These are phyloP conservation scores for Tanacetum coccineum DNA, from an alignment of 129 eudicot genomes.

Conservation along the genomic window DNA sequence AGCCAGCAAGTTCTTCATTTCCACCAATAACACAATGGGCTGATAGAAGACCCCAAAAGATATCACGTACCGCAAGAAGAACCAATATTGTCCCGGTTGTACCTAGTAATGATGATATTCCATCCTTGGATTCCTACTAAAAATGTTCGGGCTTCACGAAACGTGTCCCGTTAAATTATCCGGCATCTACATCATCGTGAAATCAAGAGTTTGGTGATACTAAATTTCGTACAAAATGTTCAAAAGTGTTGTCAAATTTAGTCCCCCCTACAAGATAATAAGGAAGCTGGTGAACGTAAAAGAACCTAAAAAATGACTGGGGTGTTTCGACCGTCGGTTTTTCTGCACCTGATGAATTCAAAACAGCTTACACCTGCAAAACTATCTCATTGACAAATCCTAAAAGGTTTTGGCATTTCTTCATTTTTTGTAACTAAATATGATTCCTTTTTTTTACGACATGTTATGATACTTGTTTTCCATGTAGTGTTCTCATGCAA, in stretches of 20 bases:
- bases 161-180: background rate
- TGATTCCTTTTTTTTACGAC: background rate
- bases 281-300: conserved; percentile 57
- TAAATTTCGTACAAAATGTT: conserved; percentile 53
- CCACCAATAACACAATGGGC: conserved; percentile 88
- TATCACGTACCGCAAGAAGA: conserved; percentile 81
- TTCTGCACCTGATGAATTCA: conserved; percentile 49
- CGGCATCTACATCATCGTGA: conserved; percentile 63
- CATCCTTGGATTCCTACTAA: conserved; percentile 57
- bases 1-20: conserved; percentile 65
- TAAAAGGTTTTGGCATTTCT: conserved; percentile 50
- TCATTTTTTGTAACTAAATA: background rate
- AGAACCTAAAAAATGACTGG: conserved; percentile 53
- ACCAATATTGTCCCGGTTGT: conserved; percentile 65
- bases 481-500: conserved; percentile 38
- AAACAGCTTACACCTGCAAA: conserved; percentile 72
- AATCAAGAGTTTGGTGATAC: conserved; percentile 81
- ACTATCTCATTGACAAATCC: conserved; percentile 58
- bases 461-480: conserved; percentile 9
- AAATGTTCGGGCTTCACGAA: conserved; percentile 2
- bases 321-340: conserved; percentile 56
- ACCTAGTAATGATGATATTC: conserved; percentile 47
- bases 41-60: conserved; percentile 80
- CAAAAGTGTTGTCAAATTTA: conserved; percentile 58
- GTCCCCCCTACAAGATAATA: conserved; percentile 53